These are phyloP conservation scores for Colletotrichum acutatum DNA, from an alignment of 2,329 filamentous ascomycete genomes.

Conservation along the genomic window DNA sequence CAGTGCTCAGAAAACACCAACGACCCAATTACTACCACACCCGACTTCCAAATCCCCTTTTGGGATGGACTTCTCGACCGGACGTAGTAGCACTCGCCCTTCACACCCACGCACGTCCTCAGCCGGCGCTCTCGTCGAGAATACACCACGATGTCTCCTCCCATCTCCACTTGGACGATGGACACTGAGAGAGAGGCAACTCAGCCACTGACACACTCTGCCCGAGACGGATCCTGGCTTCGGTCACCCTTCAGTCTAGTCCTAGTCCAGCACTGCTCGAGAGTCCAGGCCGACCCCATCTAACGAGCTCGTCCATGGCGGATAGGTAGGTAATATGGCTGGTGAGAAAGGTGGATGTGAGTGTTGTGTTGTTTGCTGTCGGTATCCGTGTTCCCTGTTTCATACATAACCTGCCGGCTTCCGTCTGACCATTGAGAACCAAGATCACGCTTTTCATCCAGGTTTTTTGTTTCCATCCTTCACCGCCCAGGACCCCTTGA, in stretches of 20 bases:
- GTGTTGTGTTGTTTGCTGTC: constrained; percentile 30
- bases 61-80: neutral
- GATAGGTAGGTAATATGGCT: neutral
- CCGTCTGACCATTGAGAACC: constrained; percentile 13
- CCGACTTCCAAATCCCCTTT: constrained; percentile 12
- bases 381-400: constrained; percentile 35
- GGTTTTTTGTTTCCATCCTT: constrained; percentile 19
- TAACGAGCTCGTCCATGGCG: constrained; percentile 3
- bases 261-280: constrained; percentile 14
- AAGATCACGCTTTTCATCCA: neutral
- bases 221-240: constrained; percentile 24
- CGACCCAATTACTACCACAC: constrained; percentile 14
- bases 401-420: constrained; percentile 30
- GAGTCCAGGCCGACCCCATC: constrained; percentile 4
- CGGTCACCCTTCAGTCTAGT: constrained; percentile 13
- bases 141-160: constrained; percentile 10
- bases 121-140: neutral
- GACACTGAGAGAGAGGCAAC: neutral
- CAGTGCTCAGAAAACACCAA: constrained; percentile 9
- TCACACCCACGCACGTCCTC: constrained; percentile 20
- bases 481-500: constrained; percentile 13
- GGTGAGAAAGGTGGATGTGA: neutral
- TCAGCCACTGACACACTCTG: constrained; percentile 30
- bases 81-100: constrained; percentile 10
- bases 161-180: constrained; percentile 28